phyloP scores from a whole-genome alignment of 1,284 basidiomycete species.

The Trichosporon asahii region DNA sequence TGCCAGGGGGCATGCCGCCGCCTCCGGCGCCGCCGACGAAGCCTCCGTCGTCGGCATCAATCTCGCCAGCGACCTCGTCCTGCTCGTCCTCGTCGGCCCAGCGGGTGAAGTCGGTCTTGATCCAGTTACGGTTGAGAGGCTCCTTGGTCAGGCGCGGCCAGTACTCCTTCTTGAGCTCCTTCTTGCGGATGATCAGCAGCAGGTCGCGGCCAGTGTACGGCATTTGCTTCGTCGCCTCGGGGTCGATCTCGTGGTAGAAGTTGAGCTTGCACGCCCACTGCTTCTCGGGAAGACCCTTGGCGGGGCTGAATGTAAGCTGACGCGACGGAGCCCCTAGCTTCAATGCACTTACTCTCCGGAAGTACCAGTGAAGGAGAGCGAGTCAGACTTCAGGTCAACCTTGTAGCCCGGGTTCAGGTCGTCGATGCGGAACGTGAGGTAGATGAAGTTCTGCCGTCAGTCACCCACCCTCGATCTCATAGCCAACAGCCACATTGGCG shows the following conservation, averaged over 20 bases:
- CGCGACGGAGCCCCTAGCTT: neutral
- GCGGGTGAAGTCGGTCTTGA: conserved; percentile 81
- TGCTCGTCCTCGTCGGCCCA: conserved; percentile 97
- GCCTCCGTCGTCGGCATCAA: conserved; percentile 21
- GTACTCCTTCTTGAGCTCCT: conserved; percentile 68
- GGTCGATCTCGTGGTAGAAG: conserved; percentile 67
- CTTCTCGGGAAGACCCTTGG: conserved; percentile 59
- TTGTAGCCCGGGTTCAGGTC: conserved; percentile 67
- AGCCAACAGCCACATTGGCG: neutral
- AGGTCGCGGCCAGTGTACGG: conserved; percentile 65
- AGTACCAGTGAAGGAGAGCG: conserved; percentile 67
- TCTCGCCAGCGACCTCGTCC: conserved; percentile 55
- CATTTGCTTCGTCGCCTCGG: conserved; percentile 67
- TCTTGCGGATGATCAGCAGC: conserved; percentile 70
- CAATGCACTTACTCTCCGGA: conserved; percentile 63
- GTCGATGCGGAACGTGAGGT: conserved; percentile 76
- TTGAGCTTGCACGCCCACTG: conserved; percentile 70
- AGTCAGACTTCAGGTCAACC: conserved; percentile 63
- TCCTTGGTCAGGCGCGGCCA: conserved; percentile 89
- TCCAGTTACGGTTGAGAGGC: conserved; percentile 62
- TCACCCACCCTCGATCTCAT: no score
- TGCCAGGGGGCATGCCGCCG: conserved; percentile 31
- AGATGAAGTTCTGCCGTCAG: conserved; percentile 68
- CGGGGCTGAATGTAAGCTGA: conserved; percentile 48
- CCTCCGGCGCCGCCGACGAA: conserved; percentile 39